Evolutionary conservation across 2,329 filamentous ascomycete species (phyloP).

Genomic region (Cladosporium colombiae): DNA sequence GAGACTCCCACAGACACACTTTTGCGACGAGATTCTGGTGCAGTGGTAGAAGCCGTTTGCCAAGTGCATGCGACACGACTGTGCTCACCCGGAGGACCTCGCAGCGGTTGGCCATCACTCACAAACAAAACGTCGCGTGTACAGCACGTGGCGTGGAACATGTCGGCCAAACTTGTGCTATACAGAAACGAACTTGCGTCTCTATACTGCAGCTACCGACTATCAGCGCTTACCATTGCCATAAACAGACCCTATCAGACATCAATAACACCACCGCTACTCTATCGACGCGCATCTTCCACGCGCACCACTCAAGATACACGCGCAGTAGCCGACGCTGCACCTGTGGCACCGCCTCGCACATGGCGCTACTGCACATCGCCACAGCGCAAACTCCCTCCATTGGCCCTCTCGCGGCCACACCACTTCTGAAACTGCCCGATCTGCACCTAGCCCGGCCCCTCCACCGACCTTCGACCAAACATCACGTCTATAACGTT

Average conservation of each 20-base stretch:
- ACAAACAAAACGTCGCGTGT: not conserved
- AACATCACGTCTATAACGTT: constrained; percentile 36
- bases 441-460: constrained; percentile 13
- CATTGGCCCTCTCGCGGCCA: not conserved
- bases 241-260: not conserved
- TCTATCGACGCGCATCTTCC: not conserved
- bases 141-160: not conserved
- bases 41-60: not conserved
- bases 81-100: too few relatives aligned
- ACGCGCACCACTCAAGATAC: constrained; percentile 9
- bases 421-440: constrained; percentile 13
- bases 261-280: not conserved
- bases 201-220: not conserved
- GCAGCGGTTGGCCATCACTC: not conserved
- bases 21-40: not conserved
- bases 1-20: not conserved
- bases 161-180: not conserved
- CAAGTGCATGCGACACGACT: not conserved
- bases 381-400: constrained; percentile 3
- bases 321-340: constrained; percentile 17
- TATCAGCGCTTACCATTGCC: not conserved
- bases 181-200: not conserved
- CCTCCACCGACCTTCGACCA: constrained; percentile 29
- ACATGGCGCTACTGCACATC: constrained; percentile 14
- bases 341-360: not conserved